These are phyloP conservation scores for Solanum stenotomum DNA, from an alignment of 257 asterid species.

Conservation along the genomic window DNA sequence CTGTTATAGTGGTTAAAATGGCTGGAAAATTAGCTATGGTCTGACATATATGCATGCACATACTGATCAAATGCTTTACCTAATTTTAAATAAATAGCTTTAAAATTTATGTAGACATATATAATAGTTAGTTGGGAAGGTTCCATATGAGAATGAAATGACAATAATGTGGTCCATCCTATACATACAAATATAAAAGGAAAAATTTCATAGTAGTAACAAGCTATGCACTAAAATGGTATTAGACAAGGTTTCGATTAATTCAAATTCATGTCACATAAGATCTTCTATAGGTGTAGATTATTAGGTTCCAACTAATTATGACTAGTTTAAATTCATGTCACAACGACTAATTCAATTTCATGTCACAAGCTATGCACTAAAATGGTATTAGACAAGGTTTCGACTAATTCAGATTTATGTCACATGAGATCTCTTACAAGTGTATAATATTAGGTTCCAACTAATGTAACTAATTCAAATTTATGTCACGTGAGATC, in stretches of 20 bases:
- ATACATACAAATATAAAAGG: not conserved
- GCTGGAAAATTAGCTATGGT: not conserved
- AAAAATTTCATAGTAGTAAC: not conserved
- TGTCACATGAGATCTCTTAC: too few species aligned
- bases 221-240: not conserved
- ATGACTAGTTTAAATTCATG: too few species aligned
- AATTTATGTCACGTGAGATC: too few species aligned
- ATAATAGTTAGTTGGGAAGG: slow-evolving; percentile 1
- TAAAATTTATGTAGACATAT: not conserved
- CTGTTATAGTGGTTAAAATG: not conserved
- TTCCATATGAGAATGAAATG: slow-evolving; percentile 11
- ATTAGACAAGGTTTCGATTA: not conserved
- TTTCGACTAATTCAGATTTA: too few species aligned
- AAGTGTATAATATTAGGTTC: too few species aligned
- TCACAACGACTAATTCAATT: not conserved
- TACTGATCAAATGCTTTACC: slow-evolving; percentile 1
- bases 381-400: too few species aligned
- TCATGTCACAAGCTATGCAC: too few species aligned
- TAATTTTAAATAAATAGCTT: slow-evolving; percentile 3
- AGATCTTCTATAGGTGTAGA: too few species aligned
- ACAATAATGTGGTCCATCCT: slow-evolving; percentile 28
- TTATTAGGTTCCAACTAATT: too few species aligned
- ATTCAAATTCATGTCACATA: not conserved
- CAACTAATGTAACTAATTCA: too few species aligned
- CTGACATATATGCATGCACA: not conserved